Evolutionary conservation across 2,329 filamentous ascomycete genomes (phyloP), one percentile per base, ranked within the genome.

Genomic region (Amphichorda felina): DNA sequence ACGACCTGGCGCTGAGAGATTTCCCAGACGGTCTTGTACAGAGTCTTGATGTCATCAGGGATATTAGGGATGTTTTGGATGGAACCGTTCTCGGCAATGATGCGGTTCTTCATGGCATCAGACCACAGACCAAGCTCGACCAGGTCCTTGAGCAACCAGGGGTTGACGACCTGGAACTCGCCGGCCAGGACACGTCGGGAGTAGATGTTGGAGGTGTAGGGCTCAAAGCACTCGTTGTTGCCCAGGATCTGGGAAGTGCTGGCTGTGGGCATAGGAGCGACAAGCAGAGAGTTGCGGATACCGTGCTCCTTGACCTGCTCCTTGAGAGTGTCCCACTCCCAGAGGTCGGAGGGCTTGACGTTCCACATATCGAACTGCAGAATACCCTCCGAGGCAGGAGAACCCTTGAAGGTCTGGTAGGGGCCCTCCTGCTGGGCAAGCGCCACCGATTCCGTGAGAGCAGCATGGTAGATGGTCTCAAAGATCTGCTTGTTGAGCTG

Each of bases 1-100:
- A 98, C 78, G 47, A 98, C 88, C 30, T 79, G 85, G 45, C 87
- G 83, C 68, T 98, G 91, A 15, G 86, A 94, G 52, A 98, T 95
- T 59, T 98, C 91, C 91, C 91, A 98, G 16, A 98, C 91, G 3
- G 91, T 98, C 79, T 98, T 98, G 76, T 98, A 98, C 6, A 98
- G 74, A 27, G 81, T 79, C 70, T 98, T 98, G 70, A 94, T 82
- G 49, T 98, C 91, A 22, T 82, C 76, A 11, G 91, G 89, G 43
- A 98, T 95, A 64, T 93, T 96, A 55, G 89, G 84, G 43, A 98
- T 89, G 61, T 91, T 89, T 62, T 96, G 91, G 38, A 98, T 82
- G 15, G 89, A 96, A 46, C 91, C 91, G 47, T 85, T 85, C 43
- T 95, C 89, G 39, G 91, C 82, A 53, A 98, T 98, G 71, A 98